These are phyloP conservation scores for Skeletonema tropicum DNA, from an alignment of 108 stramenopile species.

Conservation along the genomic window DNA sequence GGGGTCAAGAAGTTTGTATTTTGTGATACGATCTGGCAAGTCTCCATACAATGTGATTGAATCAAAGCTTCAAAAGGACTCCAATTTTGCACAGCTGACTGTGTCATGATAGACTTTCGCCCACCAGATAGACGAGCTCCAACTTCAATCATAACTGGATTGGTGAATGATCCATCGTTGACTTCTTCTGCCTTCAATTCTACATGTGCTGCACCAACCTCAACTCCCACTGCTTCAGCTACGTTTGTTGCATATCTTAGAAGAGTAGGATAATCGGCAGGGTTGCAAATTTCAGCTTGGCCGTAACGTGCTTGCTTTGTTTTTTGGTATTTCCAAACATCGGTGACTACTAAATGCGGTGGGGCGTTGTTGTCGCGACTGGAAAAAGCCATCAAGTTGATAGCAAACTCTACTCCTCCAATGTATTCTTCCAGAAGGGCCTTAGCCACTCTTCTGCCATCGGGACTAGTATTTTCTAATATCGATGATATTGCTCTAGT, in stretches of 20 bases:
- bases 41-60: slow-evolving; percentile 30
- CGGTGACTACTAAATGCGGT: slow-evolving; percentile 27
- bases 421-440: slow-evolving; percentile 50
- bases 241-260: slow-evolving; percentile 34
- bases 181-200: slow-evolving; percentile 35
- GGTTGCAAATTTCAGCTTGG: slow-evolving; percentile 37
- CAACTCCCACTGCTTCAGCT: slow-evolving; percentile 40
- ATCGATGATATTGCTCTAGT: slow-evolving; percentile 10
- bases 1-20: slow-evolving; percentile 6
- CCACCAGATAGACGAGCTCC: slow-evolving; percentile 52
- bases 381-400: slow-evolving; percentile 39
- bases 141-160: slow-evolving; percentile 48
- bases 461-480: slow-evolving; percentile 31
- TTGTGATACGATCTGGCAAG: not conserved
- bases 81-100: slow-evolving; percentile 15
- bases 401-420: slow-evolving; percentile 42
- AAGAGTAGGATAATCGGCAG: slow-evolving; percentile 13
- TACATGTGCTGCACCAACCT: slow-evolving; percentile 41
- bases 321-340: slow-evolving; percentile 50
- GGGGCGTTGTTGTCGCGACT: not conserved
- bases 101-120: slow-evolving; percentile 45
- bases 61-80: slow-evolving; percentile 41
- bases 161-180: not conserved
- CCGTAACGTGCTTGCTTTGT: slow-evolving; percentile 20
- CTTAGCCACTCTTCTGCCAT: slow-evolving; percentile 26